Evolutionary conservation across 176 grass and related monocot species (phyloP), one percentile per base, ranked within the genome.

Genomic region (Puccinellia tenuiflora): DNA sequence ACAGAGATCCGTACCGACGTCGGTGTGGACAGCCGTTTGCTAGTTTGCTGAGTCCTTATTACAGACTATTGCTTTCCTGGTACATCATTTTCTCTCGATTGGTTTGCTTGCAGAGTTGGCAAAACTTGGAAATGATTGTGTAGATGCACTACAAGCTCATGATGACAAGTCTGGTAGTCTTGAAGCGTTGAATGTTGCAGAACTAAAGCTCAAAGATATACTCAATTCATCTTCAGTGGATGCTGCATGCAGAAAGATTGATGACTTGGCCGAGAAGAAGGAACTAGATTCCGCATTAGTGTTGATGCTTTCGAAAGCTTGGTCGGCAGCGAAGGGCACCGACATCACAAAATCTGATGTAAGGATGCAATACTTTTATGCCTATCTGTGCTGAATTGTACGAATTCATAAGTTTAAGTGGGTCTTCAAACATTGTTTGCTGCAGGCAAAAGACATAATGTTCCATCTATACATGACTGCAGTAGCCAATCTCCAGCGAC

Each of bases 251-350:
- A 91, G 86, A 89, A 98, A 95, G 85, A 98, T 93, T 56, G 96
- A 98, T 77, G 73, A 93, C 70, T 90, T 98, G 63, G 92, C 96
- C 52, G 86, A 84, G 85, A 98, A 91, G 80, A 98, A 98, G 60
- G 88, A 93, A 88, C 77, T 98, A 9, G 85, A 95, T 24, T 95
- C 92, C 74, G 89, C 89, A 2, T 72, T 95, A 64, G 88, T 88
- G 51, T 71, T 91, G 82, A 93, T 95, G 88, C 86, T 88, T 80
- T 88, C 88, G 18, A 98, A 91, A 88, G 92, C 92, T 38, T 98
- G 96, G 92, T 91, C 96, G 73, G 84, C 91, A 75, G 90, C 92
- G 70, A 95, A 98, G 86, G 95, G 94, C 55, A 90, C 88, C 15
- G 91, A 90, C 79, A 83, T 98, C 46, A 86, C 84, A 24, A 94